Evolutionary conservation across 2,329 filamentous ascomycete genomes (phyloP), one percentile per base, ranked within the genome.

Genomic region (Cryphonectria nitschkei): DNA sequence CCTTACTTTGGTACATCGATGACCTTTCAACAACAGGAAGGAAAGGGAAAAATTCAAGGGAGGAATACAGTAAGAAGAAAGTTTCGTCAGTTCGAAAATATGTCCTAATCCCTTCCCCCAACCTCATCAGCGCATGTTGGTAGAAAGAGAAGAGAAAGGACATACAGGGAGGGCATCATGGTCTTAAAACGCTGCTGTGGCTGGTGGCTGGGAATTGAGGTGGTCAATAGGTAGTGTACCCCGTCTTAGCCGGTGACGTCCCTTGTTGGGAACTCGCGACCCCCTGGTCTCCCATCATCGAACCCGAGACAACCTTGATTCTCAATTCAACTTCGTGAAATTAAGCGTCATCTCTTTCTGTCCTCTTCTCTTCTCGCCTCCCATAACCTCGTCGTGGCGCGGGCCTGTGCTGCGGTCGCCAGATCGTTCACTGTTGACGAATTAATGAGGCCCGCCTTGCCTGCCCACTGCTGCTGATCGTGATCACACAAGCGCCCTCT

Each of bases 391-490:
- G 54, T 60, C 67, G 63, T 54, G 65, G 54, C 54, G 54, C 43
- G 64, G 63, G 62, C 62, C 54, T 69, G 67, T 56, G 67, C 32
- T 66, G 67, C 41, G 54, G 70, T 69, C 61, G 62, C 67, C 54
- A 62, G 56, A 56, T 56, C 16, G 3, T 11, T 32, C 43, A 11
- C 9, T 52, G n/a, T 64, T n/a, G n/a, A 46, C 58, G 16, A 63
- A 64, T 67, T 70, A 32, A 52, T 43, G 52, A 37, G 69, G 69
- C 65, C 69, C 65, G 69, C 69, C 69, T 68, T 68, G 54, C 54
- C 54, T 58, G 54, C 54, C 54, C 54, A 58, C 26, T 65, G 32
- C 60, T 43, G 65, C 37, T 67, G 65, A 41, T 67, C 65, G 65
- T 67, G 65, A 64, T 61, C 65, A 70, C 69, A 67, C 64, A 66